Conservation (phyloP, 306 rosid genomes). For the Hippophae rhamnoides region DNA sequence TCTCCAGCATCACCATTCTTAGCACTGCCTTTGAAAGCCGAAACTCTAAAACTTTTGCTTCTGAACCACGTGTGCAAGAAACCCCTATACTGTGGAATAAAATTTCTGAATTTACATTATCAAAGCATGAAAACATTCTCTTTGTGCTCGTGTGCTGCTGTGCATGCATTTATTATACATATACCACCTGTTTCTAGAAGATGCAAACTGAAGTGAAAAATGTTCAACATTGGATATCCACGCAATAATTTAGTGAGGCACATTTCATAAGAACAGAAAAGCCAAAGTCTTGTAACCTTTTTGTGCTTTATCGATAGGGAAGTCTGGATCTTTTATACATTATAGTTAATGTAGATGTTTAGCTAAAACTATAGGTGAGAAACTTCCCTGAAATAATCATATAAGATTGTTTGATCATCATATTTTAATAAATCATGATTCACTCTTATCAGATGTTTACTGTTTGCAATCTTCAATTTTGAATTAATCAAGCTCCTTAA, state of each 20-base stretch:
- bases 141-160: neutral
- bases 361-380: neutral
- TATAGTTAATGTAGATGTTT: neutral
- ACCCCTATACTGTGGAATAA: constrained; percentile 83
- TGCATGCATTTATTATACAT: neutral
- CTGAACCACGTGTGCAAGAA: constrained; percentile 43
- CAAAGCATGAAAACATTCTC: neutral
- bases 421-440: too few relatives aligned
- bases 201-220: neutral
- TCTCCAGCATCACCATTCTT: constrained; percentile 46
- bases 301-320: neutral
- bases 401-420: neutral
- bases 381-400: neutral
- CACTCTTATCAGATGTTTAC: neutral
- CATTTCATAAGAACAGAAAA: neutral
- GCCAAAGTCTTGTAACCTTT: neutral
- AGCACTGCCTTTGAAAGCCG: constrained; percentile 70
- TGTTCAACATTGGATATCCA: too few relatives aligned
- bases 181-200: neutral
- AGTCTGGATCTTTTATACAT: neutral
- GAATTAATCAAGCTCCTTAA: neutral
- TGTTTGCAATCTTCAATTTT: neutral
- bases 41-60: constrained; percentile 39
- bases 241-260: neutral
- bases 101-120: constrained; percentile 29